Evolutionary conservation across 495 filamentous ascomycete species (phyloP).

Genomic region (Penicillium paradoxum): DNA sequence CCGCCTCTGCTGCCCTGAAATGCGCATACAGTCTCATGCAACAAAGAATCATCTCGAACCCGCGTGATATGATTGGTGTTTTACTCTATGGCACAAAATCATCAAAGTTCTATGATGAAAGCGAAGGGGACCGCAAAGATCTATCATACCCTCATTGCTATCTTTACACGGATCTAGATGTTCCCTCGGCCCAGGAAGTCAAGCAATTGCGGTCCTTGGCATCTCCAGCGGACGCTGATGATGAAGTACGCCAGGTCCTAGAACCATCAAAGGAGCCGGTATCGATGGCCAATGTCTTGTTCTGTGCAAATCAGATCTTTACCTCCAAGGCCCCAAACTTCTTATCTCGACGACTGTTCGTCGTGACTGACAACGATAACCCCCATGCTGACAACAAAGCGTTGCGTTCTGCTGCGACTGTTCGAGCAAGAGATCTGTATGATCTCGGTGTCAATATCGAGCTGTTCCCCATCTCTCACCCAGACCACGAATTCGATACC

Average conservation of each 20-base stretch:
- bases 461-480: constrained; percentile 81
- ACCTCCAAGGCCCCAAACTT: constrained; percentile 94
- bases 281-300: constrained; percentile 85
- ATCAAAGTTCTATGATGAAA: constrained; percentile 73
- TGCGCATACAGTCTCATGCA: constrained; percentile 95
- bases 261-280: constrained; percentile 63
- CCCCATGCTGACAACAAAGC: constrained; percentile 70
- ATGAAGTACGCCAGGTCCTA: constrained; percentile 56
- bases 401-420: constrained; percentile 68
- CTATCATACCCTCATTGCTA: constrained; percentile 87
- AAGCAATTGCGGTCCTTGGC: constrained; percentile 69
- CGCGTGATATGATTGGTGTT: constrained; percentile 96
- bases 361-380: constrained; percentile 93
- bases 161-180: constrained; percentile 80
- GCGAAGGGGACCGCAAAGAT: constrained; percentile 53
- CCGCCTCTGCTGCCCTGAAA: constrained; percentile 79
- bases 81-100: constrained; percentile 88
- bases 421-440: constrained; percentile 90
- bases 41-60: constrained; percentile 94
- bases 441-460: constrained; percentile 92
- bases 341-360: constrained; percentile 82
- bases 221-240: constrained; percentile 68
- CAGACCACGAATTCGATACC: constrained; percentile 71
- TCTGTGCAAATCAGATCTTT: constrained; percentile 94
- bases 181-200: constrained; percentile 83